Percentiles rank a stretch among this genome's conserved stretches.
phyloP scores from a whole-genome alignment of 306 rosid species.

The Calophaca sinica region DNA sequence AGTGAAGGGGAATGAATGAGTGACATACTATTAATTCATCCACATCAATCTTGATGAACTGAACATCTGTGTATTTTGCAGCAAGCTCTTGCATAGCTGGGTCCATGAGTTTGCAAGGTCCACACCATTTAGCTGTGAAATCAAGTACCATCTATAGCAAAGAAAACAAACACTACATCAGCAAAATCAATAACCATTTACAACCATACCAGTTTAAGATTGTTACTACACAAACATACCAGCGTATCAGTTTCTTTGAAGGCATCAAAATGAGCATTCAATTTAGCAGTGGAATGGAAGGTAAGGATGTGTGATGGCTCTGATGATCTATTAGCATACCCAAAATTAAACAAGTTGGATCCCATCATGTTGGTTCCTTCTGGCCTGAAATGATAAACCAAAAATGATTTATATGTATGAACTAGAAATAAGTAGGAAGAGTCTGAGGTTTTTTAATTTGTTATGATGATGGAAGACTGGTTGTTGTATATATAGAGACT shows the following conservation, averaged over 20 bases:
- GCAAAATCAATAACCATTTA: neutral
- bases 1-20: conserved; percentile 1
- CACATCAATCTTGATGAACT: conserved; percentile 75
- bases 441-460: conserved; percentile 28
- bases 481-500: conserved; percentile 36
- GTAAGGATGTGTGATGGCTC: conserved; percentile 41
- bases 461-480: conserved; percentile 32
- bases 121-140: conserved; percentile 88
- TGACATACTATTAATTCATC: conserved; percentile 69
- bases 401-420: conserved; percentile 15
- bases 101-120: conserved; percentile 79
- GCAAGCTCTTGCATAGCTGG: conserved; percentile 62
- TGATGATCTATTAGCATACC: conserved; percentile 37
- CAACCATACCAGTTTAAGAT: neutral
- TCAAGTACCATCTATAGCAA: conserved; percentile 73
- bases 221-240: conserved; percentile 52
- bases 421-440: conserved; percentile 29
- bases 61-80: conserved; percentile 65
- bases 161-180: neutral
- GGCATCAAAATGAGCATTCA: conserved; percentile 54
- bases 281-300: conserved; percentile 46
- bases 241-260: conserved; percentile 61
- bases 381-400: neutral
- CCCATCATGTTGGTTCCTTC: conserved; percentile 49
- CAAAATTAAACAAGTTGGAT: conserved; percentile 2